phyloP scores from a whole-genome alignment of 2,329 filamentous ascomycete species.

The Thielaviopsis musarum region DNA sequence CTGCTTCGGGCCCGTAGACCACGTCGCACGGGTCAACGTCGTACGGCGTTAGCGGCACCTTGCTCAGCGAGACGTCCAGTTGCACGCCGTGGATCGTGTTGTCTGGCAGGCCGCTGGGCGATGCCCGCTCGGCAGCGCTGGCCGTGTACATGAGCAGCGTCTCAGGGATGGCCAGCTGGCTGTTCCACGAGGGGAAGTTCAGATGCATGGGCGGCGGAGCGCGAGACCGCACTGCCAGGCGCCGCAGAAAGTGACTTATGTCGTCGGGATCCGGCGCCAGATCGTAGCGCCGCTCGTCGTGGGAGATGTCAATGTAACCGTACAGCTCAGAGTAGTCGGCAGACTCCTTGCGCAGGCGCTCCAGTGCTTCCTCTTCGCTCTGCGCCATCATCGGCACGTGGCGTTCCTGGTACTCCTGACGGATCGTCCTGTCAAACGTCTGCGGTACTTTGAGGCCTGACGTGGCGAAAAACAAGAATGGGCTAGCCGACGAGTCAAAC shows the following conservation, averaged over 20 bases:
- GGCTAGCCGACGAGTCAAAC: slow-evolving; percentile 44
- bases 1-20: slow-evolving; percentile 19
- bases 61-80: slow-evolving; percentile 18
- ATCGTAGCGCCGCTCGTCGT: slow-evolving; percentile 6
- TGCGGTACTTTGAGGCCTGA: slow-evolving; percentile 29
- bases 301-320: slow-evolving; percentile 9
- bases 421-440: slow-evolving; percentile 22
- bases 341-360: background rate
- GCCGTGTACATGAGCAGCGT: slow-evolving; percentile 31
- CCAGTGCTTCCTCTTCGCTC: background rate
- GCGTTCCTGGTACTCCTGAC: slow-evolving; percentile 2
- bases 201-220: slow-evolving; percentile 26
- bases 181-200: slow-evolving; percentile 30
- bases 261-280: slow-evolving; percentile 4
- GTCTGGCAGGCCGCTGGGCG: background rate
- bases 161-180: slow-evolving; percentile 32
- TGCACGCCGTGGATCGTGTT: slow-evolving; percentile 25
- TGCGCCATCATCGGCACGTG: background rate
- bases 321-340: background rate
- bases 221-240: background rate
- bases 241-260: background rate
- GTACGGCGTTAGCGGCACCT: slow-evolving; percentile 26
- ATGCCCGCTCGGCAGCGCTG: slow-evolving; percentile 31
- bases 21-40: slow-evolving; percentile 31
- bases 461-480: slow-evolving; percentile 40